Conservation (phyloP, 257 asterid species). For the Mitragyna speciosa region DNA sequence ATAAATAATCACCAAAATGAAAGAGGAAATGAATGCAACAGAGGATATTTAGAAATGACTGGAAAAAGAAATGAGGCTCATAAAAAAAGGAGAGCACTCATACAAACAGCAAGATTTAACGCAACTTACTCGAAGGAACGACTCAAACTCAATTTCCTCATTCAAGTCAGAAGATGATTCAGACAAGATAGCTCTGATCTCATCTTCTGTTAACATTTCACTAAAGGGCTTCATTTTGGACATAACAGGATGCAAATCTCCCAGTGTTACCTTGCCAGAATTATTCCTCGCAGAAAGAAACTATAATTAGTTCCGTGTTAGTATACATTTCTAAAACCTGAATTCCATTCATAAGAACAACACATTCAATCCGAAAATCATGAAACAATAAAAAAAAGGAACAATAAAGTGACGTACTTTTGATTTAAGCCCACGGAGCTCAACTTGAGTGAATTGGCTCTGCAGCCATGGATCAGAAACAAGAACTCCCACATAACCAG, state of each 20-base stretch:
- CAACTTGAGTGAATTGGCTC: constrained; percentile 87
- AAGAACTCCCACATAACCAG: constrained; percentile 63
- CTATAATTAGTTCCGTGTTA: constrained; percentile 28
- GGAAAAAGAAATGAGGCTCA: neutral
- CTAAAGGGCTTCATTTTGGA: constrained; percentile 55
- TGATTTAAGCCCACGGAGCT: constrained; percentile 69
- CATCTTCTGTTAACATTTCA: constrained; percentile 46
- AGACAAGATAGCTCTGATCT: constrained; percentile 51
- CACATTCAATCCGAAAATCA: no score
- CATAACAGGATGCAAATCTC: constrained; percentile 68
- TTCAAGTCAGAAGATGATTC: constrained; percentile 49
- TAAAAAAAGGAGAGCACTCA: neutral
- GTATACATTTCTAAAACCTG: no score
- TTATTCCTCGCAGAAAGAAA: constrained; percentile 49
- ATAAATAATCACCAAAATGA: no score
- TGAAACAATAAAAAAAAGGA: neutral
- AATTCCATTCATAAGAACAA: neutral
- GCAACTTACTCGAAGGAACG: constrained; percentile 64
- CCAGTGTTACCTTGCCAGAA: constrained; percentile 62
- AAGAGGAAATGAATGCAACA: no score
- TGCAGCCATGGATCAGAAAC: constrained; percentile 83
- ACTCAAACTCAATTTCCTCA: constrained; percentile 71
- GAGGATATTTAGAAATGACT: no score
- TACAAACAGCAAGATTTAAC: neutral
- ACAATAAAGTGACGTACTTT: constrained; percentile 32